These are phyloP conservation scores for Coemansia sp. DNA, from an alignment of 192 early-diverging fungal species.

Conservation along the genomic window DNA sequence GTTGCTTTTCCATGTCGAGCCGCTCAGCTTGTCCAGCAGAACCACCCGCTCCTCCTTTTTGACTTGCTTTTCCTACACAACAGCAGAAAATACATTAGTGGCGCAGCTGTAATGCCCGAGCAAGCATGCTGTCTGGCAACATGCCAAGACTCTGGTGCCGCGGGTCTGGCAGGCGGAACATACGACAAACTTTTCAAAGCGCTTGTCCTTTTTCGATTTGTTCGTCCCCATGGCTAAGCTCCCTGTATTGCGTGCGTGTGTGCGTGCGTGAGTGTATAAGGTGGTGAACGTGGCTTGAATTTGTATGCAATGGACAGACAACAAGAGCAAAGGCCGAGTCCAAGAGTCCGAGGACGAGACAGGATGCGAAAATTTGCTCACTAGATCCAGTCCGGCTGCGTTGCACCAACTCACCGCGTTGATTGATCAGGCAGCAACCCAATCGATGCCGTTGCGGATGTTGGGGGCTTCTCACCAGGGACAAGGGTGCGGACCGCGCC, in stretches of 20 bases:
- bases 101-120: background rate
- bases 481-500: too few relatives aligned
- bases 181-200: conserved; percentile 75
- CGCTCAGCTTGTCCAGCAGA: conserved; percentile 59
- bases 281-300: too few relatives aligned
- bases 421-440: too few relatives aligned
- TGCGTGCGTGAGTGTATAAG: background rate
- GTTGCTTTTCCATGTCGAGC: conserved; percentile 65
- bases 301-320: too few relatives aligned
- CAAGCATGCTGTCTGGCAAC: background rate
- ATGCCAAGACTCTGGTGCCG: too few relatives aligned
- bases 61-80: conserved; percentile 63
- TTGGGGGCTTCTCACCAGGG: too few relatives aligned
- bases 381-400: too few relatives aligned
- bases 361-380: too few relatives aligned
- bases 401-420: too few relatives aligned
- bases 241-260: background rate
- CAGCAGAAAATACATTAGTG: background rate
- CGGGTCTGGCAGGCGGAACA: conserved; percentile 4
- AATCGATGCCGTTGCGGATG: too few relatives aligned
- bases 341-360: too few relatives aligned
- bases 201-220: conserved; percentile 66
- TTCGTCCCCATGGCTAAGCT: conserved; percentile 42
- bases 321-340: too few relatives aligned
- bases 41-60: conserved; percentile 72